phyloP scores from a whole-genome alignment of 2,329 filamentous ascomycete genomes.

The Lasiodiplodia hormozganensis region DNA sequence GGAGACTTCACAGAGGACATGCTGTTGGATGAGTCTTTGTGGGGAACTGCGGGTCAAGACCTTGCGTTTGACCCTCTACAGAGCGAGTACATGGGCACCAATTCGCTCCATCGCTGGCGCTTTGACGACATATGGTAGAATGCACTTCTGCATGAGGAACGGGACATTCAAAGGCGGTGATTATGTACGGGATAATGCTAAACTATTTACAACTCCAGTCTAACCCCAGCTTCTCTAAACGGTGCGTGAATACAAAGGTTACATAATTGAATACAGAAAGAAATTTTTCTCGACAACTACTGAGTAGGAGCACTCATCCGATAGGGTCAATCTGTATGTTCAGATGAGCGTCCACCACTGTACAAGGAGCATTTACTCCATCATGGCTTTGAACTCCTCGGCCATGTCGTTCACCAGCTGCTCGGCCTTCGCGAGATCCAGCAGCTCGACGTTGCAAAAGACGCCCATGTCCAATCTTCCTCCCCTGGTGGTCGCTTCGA shows the following conservation, averaged over 20 bases:
- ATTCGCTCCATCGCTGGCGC: neutral
- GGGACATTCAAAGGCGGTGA: neutral
- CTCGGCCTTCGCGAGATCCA: conserved; percentile 48
- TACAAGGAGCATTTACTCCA: neutral
- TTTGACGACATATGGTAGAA: neutral
- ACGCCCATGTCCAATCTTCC: conserved; percentile 61
- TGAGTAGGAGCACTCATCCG: neutral
- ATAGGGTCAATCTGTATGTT: neutral
- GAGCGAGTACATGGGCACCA: neutral
- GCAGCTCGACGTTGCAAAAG: conserved; percentile 56
- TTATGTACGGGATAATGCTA: neutral
- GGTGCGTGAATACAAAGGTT: neutral
- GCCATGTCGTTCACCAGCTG: conserved; percentile 44
- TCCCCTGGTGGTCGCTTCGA: conserved; percentile 60
- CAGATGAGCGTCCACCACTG: neutral
- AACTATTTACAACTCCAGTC: neutral
- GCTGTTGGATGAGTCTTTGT: conserved; percentile 5
- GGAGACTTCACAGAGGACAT: neutral
- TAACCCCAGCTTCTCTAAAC: neutral
- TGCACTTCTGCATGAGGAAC: neutral
- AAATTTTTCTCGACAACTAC: neutral
- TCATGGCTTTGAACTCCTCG: neutral
- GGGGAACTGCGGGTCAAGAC: neutral
- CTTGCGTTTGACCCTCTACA: neutral
- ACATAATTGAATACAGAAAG: neutral